Base-by-base conservation (phyloP, 139 green algal genomes). In the Trebouxia sp. region DNA sequence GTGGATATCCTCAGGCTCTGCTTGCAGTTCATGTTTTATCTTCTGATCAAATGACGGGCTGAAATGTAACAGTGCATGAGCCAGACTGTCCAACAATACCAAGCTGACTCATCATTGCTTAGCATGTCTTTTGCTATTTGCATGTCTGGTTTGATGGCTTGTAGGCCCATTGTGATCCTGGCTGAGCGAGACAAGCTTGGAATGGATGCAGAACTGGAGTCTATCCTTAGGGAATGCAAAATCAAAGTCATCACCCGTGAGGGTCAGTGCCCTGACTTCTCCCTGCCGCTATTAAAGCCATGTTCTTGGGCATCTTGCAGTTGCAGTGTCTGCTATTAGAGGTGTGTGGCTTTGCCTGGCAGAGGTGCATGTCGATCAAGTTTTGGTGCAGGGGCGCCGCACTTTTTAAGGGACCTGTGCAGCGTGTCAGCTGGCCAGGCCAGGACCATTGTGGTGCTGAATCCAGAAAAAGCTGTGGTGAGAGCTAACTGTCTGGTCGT, bases 131-230 rank as follows among this genome's bases (percentile, higher is more conserved):
- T 58, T 5, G 50, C 26, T 17, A 58, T 3, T 17, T 11, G 28
- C 35, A 37, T 55, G 38, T 17, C 39, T 15, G 10, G 14, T 37
- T 38, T 22, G 17, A 9, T 28, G 53, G n/a, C 14, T 6, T 58
- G 50, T 74, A 84, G 83, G 83, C 70, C 79, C 4, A 76, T 87
- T 45, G 83, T 87, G 5, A 50, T 87, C 15, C 41, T 87, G 74
- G 72, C 72, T 42, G 79, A 87, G 47, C 37, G 79, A 11, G 83
- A 89, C 65, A 82, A 89, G 77, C 83, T 84, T 12, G 70, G 67
- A 1, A 69, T 84, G 56, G 85, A 89, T 75, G 75, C 76, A 53
- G 35, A 77, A 56, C 82, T 91, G 79, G 76, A 80, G 43, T 42
- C 35, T 32, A 74, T 72, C 35, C 66, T 91, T 42, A 48, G 75